Evolutionary conservation across 2,329 filamentous ascomycete species (phyloP), one percentile per base, ranked within the genome.

Genomic region (Verticillium nubilum): DNA sequence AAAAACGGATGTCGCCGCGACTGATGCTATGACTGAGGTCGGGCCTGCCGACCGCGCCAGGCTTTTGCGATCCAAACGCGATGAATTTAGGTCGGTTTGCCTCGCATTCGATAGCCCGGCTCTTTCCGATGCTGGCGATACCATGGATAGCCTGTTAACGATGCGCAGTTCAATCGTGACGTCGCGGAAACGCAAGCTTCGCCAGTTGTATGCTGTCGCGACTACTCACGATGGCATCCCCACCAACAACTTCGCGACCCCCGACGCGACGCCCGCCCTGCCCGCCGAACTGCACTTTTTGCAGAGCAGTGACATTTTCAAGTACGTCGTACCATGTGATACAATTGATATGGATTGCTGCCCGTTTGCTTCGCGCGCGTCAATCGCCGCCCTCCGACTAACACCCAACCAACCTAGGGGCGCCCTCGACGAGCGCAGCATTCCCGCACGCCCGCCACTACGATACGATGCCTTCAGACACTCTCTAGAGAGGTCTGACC

Each of bases 111-210:
- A 81, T 76, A 78, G 78, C 76, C 76, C 75, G 65, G 67, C 71
- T 72, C 79, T 77, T 78, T 78, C 76, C 78, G 78, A 80, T 80
- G 67, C 70, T 67, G 73, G 74, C 66, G 72, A 77, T 83, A 65
- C 71, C 59, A 67, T 68, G 75, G 78, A 76, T 57, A 69, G 62
- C 60, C 60, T 80, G 69, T 74, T 85, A 64, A 84, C 71, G 47
- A 26, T 63, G 63, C 66, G 61, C 72, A 89, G 86, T 78, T 81
- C 84, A 84, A 87, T 89, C 83, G 85, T 90, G 81, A 84, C 83
- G 76, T 91, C 90, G 82, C 89, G 91, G 77, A 95, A 96, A 85
- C 88, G 91, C 76, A 96, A 96, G 82, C 84, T 97, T 73, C 88
- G 89, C 74, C 90, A 95, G 79, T 84, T 97, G 69, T 96, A 90